These are phyloP conservation scores for Dipteronia dyeriana DNA, from an alignment of 345 rosid species.

Conservation along the genomic window DNA sequence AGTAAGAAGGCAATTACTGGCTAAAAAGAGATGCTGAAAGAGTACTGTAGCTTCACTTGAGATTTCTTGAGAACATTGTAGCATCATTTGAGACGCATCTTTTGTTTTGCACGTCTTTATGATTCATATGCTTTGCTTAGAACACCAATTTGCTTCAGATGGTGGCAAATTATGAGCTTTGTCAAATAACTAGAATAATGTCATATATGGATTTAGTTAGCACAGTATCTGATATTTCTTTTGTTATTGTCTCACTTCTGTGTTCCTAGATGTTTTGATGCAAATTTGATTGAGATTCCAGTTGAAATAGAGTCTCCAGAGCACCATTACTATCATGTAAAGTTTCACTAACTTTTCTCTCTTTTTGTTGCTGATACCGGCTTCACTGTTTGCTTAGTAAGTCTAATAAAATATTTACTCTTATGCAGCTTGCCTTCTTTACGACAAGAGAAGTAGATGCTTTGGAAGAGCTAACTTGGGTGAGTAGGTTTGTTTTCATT, in stretches of 20 bases:
- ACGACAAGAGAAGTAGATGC: constrained; percentile 64
- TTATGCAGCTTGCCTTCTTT: constrained; percentile 76
- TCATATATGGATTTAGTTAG: background rate
- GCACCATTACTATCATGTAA: constrained; percentile 81
- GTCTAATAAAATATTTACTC: constrained; percentile 17
- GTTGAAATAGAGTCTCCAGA: constrained; percentile 80
- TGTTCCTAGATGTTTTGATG: constrained; percentile 66
- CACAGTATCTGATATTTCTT: background rate
- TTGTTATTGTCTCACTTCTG: background rate
- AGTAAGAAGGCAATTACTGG: background rate
- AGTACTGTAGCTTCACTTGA: background rate
- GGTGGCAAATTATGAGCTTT: background rate
- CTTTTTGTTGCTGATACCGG: constrained; percentile 4
- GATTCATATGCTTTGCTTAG: background rate
- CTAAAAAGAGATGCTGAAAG: background rate
- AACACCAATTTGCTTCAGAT: constrained; percentile 2
- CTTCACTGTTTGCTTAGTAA: background rate
- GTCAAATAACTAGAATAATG: constrained; percentile 1
- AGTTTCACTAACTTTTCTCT: constrained; percentile 5
- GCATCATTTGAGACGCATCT: background rate
- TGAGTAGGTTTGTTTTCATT: constrained; percentile 39
- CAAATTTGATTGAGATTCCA: constrained; percentile 86
- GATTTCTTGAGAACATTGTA: background rate
- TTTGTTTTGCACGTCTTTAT: constrained; percentile 3
- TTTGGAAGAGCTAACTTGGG: constrained; percentile 90